These are phyloP conservation scores for Kitagawia praeruptora DNA, from an alignment of 129 eudicot genomes.

Conservation along the genomic window DNA sequence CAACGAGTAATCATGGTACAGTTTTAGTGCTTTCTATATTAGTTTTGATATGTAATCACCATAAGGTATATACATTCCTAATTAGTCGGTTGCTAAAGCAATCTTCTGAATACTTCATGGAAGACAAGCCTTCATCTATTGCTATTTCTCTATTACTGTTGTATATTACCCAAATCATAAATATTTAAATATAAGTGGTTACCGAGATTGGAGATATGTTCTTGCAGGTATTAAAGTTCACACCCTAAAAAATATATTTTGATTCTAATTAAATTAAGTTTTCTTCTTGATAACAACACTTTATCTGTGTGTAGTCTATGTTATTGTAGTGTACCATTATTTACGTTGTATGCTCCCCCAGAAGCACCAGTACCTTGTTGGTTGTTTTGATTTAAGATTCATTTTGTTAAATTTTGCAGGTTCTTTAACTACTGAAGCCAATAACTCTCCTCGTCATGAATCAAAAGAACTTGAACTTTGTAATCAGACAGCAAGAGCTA, in stretches of 20 bases:
- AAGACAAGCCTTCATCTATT: not conserved
- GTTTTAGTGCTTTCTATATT: not conserved
- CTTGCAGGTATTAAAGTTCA: not conserved
- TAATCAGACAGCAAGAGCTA: conserved; percentile 1
- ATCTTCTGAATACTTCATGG: not conserved
- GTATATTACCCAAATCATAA: not conserved
- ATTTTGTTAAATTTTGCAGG: conserved; percentile 6
- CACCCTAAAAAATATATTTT: not conserved
- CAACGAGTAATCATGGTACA: not conserved
- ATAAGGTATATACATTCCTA: not conserved
- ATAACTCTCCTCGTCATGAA: conserved; percentile 2
- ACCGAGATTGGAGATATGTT: not conserved
- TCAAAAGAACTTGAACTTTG: conserved; percentile 2
- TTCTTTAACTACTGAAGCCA: not conserved
- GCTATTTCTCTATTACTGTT: not conserved
- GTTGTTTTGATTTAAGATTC: conserved; percentile 8
- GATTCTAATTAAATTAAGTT: not conserved
- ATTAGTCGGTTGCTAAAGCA: not conserved
- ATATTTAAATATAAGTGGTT: not conserved
- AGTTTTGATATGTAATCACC: not conserved
- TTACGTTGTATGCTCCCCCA: not conserved
- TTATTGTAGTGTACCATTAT: not conserved
- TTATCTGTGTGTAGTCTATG: not conserved
- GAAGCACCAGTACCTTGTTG: not conserved
- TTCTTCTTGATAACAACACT: not conserved